Base-by-base conservation (phyloP, 139 green algal genomes). In the Zygnema circumcarinatum region DNA sequence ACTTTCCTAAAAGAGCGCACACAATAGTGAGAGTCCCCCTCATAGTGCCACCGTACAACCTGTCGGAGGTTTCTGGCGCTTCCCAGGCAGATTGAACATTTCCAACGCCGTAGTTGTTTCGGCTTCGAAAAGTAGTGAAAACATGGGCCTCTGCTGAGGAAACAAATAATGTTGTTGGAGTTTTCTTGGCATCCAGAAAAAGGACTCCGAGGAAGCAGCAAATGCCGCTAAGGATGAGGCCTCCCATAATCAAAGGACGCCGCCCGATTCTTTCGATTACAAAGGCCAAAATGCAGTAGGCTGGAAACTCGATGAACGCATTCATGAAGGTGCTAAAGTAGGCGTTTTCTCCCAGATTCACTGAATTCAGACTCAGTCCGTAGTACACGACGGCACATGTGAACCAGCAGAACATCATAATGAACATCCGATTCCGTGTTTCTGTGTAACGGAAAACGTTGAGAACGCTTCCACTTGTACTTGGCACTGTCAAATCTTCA, bases 241-340 rank as follows among this genome's bases (percentile, higher is more conserved):
- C 32, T 42, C 32, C 76, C 38, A 39, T 38, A 83, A 83, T 42
- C 76, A 83, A 53, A 42, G 32, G 56, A 22, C 76, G 76, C 52
- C 76, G 76, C 7, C 76, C 76, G 7, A 73, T 81, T 38, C 16
- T 38, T 52, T 73, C 32, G 32, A 83, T 83, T 25, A 88, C 31
- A 36, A 87, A 69, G 11, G 80, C 32, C 3, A 39, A 16, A 21
- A 41, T 38, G 7, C 7, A 25, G 76, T 67, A 89, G 76, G 80
- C 72, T 11, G 80, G 80, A 38, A 87, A 36, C 76, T 87, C 80
- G 33, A 87, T 41, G 11, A 87, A 38, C 3, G 72, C 76, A 11
- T 69, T 87, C 33, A 87, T 22, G 11, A 87, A 87, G 75, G 76
- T 89, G 76, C 76, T 87, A 25, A 87, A 79, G 76, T 87, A 87